Base-by-base conservation (phyloP, 2,329 filamentous ascomycete genomes). In the Aschersonia sp. region DNA sequence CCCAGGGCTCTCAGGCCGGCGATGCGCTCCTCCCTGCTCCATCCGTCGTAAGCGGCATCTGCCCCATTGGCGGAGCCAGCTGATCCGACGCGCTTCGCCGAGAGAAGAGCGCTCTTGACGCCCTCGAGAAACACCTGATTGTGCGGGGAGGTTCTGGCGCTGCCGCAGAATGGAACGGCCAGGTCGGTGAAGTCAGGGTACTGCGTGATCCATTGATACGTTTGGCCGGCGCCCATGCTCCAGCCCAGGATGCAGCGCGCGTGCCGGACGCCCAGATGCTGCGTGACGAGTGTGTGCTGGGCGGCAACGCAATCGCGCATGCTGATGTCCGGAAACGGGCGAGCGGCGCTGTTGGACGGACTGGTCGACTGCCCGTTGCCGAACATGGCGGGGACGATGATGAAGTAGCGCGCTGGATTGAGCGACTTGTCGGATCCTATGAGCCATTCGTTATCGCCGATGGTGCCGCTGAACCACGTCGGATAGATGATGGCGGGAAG, bases 401-500 rank as follows among this genome's bases (percentile, higher is more conserved):
- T 66, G 52, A 67, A 74, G 60, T 73, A 73, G 30, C 61, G 55
- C 1, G 48, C 66, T 0, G 84, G 83, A 51, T 74, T 74, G 43
- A 89, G 68, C 0, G 80, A 74, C 59, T 78, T 85, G 54, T 78
- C 72, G 5, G 73, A 61, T 9, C 82, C 82, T 42, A 86, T 73
- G 9, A 89, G 73, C 85, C 85, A 89, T 59, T 84, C 72, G 51
- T 89, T 89, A 56, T 85, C 80, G 2, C 72, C 67, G 52, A 89
- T 85, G 3, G 64, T 68, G 65, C 62, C 63, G 47, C 60, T 63
- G 60, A 81, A 89, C 85, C 85, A 89, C 2, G 80, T 80, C 2
- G 85, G 85, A 57, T 89, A 89, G 51, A 89, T 74, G 50, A 89
- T 76, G 2, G 78, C 79, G 5, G 84, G 84, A 5, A 66, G 69